These are phyloP conservation scores for Cynanchum wilfordii DNA, from an alignment of 257 asterid species.

Conservation along the genomic window DNA sequence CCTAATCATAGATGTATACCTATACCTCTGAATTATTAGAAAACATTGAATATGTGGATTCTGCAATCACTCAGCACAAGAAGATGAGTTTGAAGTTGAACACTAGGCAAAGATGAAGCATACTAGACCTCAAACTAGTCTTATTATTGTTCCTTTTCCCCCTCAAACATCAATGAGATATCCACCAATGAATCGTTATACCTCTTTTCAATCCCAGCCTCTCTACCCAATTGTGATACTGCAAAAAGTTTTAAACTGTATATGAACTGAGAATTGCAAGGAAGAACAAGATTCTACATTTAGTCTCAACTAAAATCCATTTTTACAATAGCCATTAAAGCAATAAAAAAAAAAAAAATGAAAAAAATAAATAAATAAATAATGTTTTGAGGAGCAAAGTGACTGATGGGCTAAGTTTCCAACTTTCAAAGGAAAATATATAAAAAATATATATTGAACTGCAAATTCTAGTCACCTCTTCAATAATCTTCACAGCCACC, in stretches of 20 bases:
- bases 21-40: not conserved
- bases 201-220: not conserved
- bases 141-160: not conserved
- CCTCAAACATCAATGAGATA: not conserved
- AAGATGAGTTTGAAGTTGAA: not conserved
- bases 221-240: not conserved
- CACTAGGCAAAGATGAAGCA: not conserved
- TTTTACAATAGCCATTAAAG: not conserved
- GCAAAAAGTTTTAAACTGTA: not conserved
- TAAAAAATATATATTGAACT: not conserved
- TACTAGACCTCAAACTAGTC: not conserved
- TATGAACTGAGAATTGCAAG: not conserved
- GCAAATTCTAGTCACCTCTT: conserved; percentile 53
- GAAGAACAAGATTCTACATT: not conserved
- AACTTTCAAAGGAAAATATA: conserved; percentile 4
- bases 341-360: not conserved
- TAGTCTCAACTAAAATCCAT: not conserved
- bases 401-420: not conserved
- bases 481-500: conserved; percentile 81
- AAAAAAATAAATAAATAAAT: too few relatives aligned
- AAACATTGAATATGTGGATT: not conserved
- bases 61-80: not conserved
- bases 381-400: not conserved
- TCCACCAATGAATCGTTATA: not conserved
- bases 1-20: not conserved